Evolutionary conservation across 345 rosid species (phyloP), one percentile per base, ranked within the genome.

Genomic region (Mallotus nudiflorus): DNA sequence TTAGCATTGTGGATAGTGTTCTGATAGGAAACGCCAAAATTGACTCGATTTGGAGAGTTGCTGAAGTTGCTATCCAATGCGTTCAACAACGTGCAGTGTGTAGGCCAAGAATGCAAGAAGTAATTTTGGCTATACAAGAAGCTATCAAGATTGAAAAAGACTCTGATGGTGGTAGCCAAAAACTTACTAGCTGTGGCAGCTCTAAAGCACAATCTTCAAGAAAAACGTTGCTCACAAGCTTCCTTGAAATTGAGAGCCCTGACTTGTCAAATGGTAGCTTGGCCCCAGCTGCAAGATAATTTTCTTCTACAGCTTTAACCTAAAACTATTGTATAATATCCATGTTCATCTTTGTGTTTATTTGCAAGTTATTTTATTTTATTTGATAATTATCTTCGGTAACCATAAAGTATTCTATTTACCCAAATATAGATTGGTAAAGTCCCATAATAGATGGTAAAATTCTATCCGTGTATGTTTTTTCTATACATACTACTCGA

Each of bases 101-200:
- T 2, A 82, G 97, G 71, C 99, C 99, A 37, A 84, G 78, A 68
- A 96, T 96, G 99, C 97, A 89, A 71, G 96, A 96, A 77, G 82
- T 92, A 42, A 87, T 91, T 14, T 28, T 86, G 81, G 91, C 97
- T 0, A 85, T 91, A 66, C 97, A 92, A 71, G 98, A 96, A 48
- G 98, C 99, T 1, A 83, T 75, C 71, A 89, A 86, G 82, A 96
- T 89, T 10, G 98, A 91, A 65, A 87, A 70, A 73, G 96, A 85
- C 42, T 46, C 56, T 13, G 87, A 85, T 0, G 80, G 72, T 0
- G 80, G 72, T 16, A 66, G 64, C 66, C 70, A 81, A 37, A 90
- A 78, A 66, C 66, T 82, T 7, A 60, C 84, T 8, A 69, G 83
- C 29, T 60, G 84, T 74, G n/a, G 67, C 9, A 20, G 67, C 53